These are phyloP conservation scores for Colletotrichum gloeosporioides DNA, from an alignment of 2,329 filamentous ascomycete genomes.

Conservation along the genomic window DNA sequence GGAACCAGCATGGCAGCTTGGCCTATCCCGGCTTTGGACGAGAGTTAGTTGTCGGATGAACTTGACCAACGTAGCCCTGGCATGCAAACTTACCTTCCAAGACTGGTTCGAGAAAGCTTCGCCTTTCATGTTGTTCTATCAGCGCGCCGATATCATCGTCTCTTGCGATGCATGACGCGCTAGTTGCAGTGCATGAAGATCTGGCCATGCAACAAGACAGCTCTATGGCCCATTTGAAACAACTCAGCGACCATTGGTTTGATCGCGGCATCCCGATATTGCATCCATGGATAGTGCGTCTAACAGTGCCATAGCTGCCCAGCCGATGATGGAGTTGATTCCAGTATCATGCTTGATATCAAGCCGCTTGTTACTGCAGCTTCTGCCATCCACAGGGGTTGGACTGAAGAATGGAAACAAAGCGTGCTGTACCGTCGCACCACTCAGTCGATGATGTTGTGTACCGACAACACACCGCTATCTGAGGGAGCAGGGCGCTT, in stretches of 20 bases:
- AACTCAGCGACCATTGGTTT: background rate
- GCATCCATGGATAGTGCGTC: background rate
- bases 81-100: background rate
- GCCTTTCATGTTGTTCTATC: background rate
- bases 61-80: background rate
- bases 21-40: background rate
- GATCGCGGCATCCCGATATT: background rate
- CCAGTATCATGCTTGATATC: background rate
- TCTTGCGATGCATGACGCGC: background rate
- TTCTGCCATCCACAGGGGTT: background rate
- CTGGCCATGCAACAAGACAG: background rate
- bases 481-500: constrained; percentile 6
- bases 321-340: background rate
- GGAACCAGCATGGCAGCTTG: background rate
- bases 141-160: background rate
- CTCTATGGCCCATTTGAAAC: background rate
- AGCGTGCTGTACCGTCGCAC: background rate
- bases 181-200: background rate
- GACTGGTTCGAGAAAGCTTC: background rate
- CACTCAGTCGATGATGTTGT: background rate
- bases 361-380: background rate
- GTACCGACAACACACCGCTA: constrained; percentile 28
- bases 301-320: background rate
- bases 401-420: background rate
- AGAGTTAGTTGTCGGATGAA: background rate